Evolutionary conservation across 257 asterid genomes (phyloP).

Genomic region (Handroanthus guayacan): DNA sequence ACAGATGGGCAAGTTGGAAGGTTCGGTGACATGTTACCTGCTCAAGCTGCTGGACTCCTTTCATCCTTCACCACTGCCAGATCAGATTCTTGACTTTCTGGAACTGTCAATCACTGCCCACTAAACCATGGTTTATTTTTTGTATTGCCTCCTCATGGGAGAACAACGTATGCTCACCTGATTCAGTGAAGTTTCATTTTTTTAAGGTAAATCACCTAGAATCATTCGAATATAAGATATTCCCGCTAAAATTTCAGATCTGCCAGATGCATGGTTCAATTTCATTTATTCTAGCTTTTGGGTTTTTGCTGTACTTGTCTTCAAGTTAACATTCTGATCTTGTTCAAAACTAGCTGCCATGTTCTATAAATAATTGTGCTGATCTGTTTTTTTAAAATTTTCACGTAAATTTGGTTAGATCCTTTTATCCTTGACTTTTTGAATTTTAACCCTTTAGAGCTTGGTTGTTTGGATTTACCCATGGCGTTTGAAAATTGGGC

Average conservation of each 20-base stretch:
- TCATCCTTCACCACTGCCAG: slow-evolving; percentile 87
- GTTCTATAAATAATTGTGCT: too few species aligned
- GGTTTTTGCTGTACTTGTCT: too few species aligned
- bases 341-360: too few species aligned
- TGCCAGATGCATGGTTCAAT: too few species aligned
- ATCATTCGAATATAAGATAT: not conserved
- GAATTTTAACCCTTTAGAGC: too few species aligned
- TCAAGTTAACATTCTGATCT: too few species aligned
- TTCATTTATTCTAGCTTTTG: too few species aligned
- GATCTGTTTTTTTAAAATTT: too few species aligned
- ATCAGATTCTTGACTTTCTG: slow-evolving; percentile 61
- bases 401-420: too few species aligned
- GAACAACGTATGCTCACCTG: slow-evolving; percentile 1
- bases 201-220: slow-evolving; percentile 26
- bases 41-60: slow-evolving; percentile 96
- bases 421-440: too few species aligned
- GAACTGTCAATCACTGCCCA: slow-evolving; percentile 8
- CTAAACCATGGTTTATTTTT: slow-evolving; percentile 7
- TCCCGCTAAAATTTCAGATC: not conserved
- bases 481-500: too few species aligned
- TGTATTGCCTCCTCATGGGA: slow-evolving; percentile 15
- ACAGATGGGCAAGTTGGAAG: slow-evolving; percentile 98
- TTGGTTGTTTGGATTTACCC: too few species aligned
- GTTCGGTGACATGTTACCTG: slow-evolving; percentile 97
- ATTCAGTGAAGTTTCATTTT: slow-evolving; percentile 20